phyloP scores from a whole-genome alignment of 2,329 filamentous ascomycete genomes.

The Stagonosporopsis rhizophila region DNA sequence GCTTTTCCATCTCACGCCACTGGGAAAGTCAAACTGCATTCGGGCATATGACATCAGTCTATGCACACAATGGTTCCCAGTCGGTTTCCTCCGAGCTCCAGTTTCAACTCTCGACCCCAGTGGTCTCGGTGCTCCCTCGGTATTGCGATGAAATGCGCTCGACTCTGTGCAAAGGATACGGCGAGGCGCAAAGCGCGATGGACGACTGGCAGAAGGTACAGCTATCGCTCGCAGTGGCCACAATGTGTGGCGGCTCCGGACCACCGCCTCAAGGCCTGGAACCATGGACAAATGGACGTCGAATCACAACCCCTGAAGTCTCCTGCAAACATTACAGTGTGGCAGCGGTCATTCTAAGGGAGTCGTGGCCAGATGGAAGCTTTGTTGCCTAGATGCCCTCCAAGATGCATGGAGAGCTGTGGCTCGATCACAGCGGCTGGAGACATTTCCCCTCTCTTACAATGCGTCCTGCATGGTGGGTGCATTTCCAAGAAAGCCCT shows the following conservation, averaged over 20 bases:
- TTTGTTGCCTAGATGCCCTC: not conserved
- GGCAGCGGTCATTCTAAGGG: not conserved
- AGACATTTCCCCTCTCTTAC: not conserved
- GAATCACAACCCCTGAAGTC: not conserved
- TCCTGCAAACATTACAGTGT: not conserved
- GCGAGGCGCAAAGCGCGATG: not conserved
- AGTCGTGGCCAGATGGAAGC: not conserved
- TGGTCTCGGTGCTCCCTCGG: not conserved
- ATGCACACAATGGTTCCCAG: not conserved
- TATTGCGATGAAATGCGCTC: not conserved
- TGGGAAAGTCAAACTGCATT: slow-evolving; percentile 2
- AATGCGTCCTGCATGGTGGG: not conserved
- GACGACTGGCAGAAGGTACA: not conserved
- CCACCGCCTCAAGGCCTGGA: not conserved
- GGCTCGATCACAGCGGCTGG: not conserved
- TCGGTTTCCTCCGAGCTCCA: not conserved
- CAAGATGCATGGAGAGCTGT: not conserved
- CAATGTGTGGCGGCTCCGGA: slow-evolving; percentile 12
- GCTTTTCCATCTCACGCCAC: not conserved
- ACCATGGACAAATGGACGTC: not conserved
- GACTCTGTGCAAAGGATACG: not conserved
- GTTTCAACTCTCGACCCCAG: not conserved
- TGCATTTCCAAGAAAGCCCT: not conserved
- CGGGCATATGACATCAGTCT: not conserved
- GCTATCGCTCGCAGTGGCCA: slow-evolving; percentile 1